Percentiles rank a stretch among this genome's conserved stretches.
Conservation (phyloP, 192 early-diverging fungal genomes). For the Coemansia sp. region DNA sequence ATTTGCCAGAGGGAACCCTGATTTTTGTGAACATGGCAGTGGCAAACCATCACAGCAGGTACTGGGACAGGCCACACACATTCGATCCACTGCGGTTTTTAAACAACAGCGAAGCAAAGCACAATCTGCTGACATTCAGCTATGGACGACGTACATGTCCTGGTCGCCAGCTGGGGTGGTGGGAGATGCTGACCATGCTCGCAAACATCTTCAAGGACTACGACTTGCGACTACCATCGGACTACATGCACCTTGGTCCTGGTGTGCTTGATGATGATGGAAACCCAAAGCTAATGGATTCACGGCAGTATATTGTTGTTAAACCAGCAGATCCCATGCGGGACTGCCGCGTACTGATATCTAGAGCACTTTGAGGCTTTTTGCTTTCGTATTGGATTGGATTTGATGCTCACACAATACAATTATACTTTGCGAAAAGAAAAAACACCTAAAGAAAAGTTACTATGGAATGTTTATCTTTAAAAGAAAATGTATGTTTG, state of each 20-base stretch:
- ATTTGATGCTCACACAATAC: no score
- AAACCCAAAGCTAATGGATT: conserved; percentile 36
- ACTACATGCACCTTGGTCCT: conserved; percentile 41
- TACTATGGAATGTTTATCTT: no score
- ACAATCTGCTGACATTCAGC: conserved; percentile 37
- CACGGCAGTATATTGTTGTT: conserved; percentile 43
- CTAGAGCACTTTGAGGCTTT: background rate
- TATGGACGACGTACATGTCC: conserved; percentile 34
- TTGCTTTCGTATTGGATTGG: no score
- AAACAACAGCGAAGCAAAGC: conserved; percentile 15
- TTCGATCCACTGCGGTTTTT: conserved; percentile 33
- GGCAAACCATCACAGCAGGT: conserved; percentile 29
- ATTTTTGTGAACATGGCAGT: conserved; percentile 34
- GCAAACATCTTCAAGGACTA: conserved; percentile 46
- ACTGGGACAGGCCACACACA: conserved; percentile 27
- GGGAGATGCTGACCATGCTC: conserved; percentile 36
- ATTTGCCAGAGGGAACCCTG: conserved; percentile 22
- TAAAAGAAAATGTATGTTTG: no score
- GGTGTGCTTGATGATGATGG: conserved; percentile 34
- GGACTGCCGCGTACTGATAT: conserved; percentile 31
- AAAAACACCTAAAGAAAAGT: no score
- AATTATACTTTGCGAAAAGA: no score
- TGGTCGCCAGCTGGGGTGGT: conserved; percentile 32
- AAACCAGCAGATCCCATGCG: conserved; percentile 29
- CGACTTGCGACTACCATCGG: conserved; percentile 28